Conservation (phyloP, 192 early-diverging fungal genomes). For the Podila minutissima region DNA sequence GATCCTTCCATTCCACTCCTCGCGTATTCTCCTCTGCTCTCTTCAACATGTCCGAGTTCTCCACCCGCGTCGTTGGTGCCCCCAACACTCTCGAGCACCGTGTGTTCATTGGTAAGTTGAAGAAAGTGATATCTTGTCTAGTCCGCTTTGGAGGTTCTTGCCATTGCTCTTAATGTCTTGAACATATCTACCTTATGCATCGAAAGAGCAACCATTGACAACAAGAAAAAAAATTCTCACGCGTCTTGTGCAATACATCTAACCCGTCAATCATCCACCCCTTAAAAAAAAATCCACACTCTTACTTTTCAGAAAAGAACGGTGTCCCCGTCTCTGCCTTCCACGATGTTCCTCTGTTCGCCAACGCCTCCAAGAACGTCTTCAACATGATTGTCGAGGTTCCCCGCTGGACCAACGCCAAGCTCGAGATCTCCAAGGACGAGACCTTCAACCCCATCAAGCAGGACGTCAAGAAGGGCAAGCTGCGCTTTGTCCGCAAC, state of each 20-base stretch:
- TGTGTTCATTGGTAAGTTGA: slow-evolving; percentile 79
- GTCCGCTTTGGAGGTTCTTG: neutral
- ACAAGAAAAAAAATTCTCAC: no score
- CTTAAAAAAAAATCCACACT: neutral
- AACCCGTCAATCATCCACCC: slow-evolving; percentile 3
- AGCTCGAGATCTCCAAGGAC: slow-evolving; percentile 98
- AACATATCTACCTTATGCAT: no score
- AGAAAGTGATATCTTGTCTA: neutral
- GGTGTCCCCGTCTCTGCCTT: slow-evolving; percentile 91
- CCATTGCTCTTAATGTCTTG: no score
- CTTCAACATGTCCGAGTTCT: slow-evolving; percentile 70
- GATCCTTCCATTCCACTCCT: slow-evolving; percentile 15
- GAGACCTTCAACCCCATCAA: slow-evolving; percentile 98
- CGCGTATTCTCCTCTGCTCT: slow-evolving; percentile 1
- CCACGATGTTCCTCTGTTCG: slow-evolving; percentile 98
- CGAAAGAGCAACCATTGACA: no score
- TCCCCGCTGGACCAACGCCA: slow-evolving; percentile 98
- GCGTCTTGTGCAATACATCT: neutral
- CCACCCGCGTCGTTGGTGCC: slow-evolving; percentile 84
- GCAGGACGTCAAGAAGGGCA: slow-evolving; percentile 99
- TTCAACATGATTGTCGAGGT: slow-evolving; percentile 99
- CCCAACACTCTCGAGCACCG: slow-evolving; percentile 92
- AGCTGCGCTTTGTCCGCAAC: slow-evolving; percentile 97
- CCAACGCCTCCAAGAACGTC: slow-evolving; percentile 88
- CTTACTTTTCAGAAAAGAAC: slow-evolving; percentile 66